Base-by-base conservation (phyloP, 306 rosid species). In the Cyamopsis tetragonoloba region DNA sequence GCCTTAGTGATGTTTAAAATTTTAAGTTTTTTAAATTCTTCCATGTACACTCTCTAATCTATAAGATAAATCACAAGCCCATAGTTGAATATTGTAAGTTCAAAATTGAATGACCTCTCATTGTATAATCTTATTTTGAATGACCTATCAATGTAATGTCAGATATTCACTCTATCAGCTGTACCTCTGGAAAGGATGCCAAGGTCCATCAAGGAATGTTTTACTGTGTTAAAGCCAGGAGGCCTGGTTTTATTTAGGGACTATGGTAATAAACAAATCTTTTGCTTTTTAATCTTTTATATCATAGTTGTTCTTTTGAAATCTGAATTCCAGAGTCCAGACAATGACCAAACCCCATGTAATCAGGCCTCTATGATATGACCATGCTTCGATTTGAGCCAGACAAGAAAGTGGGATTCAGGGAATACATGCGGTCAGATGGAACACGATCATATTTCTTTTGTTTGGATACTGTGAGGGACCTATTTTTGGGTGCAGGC, bases 311-410 rank as follows among this genome's bases (percentile, higher is more conserved):
- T 46, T 70, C 28, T 49, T 73, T 24, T 49, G 34, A 73, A 66
- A 55, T 8, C 26, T 61, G 34, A 19, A 49, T 44, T 53, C 18
- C 46, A 70, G 66, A 49, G 44, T 53, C 18, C 46, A 70, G 66
- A 65, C 62, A 14, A 53, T 76, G 62, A 69, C 43, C 70, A 53
- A 44, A 42, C 24, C 74, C 67, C 48, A 3, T 72, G 63, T 77
- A 69, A 56, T 46, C 87, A 93, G 98, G 97, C 76, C 95, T 93
- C 58, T 93, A 89, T 70, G 98, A 93, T 81, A 93, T 89, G 98
- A 84, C 91, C 10, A 93, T 93, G 98, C 95, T 88, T 82, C 90
- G 97, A 49, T 91, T 88, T 73, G 83, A 80, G 77, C 68, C 41
- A 18, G 81, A 80, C 43, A 86, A 86, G 81, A 79, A 75, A 77